These are phyloP conservation scores for Trichoderma lentiforme DNA, from an alignment of 2,329 filamentous ascomycete genomes.

Conservation along the genomic window DNA sequence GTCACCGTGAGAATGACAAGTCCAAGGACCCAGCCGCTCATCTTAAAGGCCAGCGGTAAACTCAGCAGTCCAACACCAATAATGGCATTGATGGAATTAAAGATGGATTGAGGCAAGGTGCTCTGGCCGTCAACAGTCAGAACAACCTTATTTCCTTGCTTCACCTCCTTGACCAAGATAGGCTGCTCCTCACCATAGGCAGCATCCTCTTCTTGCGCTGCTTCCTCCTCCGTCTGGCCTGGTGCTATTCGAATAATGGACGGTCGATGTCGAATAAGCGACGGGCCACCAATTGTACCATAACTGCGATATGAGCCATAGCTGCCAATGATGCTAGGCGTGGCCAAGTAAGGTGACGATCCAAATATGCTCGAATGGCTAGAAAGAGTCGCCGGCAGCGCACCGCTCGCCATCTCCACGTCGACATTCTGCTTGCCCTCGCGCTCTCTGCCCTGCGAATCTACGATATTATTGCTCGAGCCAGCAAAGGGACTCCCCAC, in stretches of 20 bases:
- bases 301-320: conserved; percentile 60
- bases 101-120: conserved; percentile 91
- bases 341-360: conserved; percentile 58
- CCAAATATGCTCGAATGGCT: conserved; percentile 50
- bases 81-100: conserved; percentile 92
- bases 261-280: conserved; percentile 34
- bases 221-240: conserved; percentile 25
- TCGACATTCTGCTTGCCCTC: conserved; percentile 47
- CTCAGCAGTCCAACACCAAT: conserved; percentile 89
- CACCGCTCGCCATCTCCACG: conserved; percentile 38
- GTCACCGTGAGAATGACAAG: conserved; percentile 70
- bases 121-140: conserved; percentile 86
- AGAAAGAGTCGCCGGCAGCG: conserved; percentile 30
- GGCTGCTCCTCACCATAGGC: conserved; percentile 64
- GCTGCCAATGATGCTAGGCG: conserved; percentile 68
- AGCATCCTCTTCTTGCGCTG: conserved; percentile 24
- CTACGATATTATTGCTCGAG: conserved; percentile 22
- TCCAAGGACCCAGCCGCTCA: conserved; percentile 85
- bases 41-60: conserved; percentile 81
- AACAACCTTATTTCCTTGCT: conserved; percentile 82
- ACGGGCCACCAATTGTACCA: conserved; percentile 45
- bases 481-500: conserved; percentile 23
- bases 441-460: conserved; percentile 36
- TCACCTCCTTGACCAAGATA: conserved; percentile 82
- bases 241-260: conserved; percentile 45